Evolutionary conservation across 1,139 yeast species (phyloP), one percentile per base, ranked within the genome.

Genomic region (Candida sanyaensis): DNA sequence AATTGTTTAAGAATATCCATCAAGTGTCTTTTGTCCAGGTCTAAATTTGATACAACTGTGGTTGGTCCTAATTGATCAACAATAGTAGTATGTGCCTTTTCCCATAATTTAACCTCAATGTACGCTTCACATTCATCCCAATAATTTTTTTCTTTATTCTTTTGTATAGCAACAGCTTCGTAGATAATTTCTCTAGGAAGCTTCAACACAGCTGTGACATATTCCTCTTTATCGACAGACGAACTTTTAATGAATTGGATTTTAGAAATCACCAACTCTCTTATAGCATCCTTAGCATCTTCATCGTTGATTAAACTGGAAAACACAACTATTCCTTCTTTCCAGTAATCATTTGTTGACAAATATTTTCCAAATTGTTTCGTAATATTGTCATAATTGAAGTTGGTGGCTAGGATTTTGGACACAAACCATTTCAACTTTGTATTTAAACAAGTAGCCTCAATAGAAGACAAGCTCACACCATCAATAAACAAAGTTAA

Each of bases 21-120:
- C 11, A 89, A 66, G 12, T 57, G 56, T 26, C 64, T 59, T 3
- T 60, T 63, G 7, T 78, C 59, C 4, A 64, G 58, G 5, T 66
- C 61, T 7, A 73, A 67, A 48, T 76, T 69, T 11, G 77, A 69
- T 28, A 88, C 77, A 29, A 85, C 77, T 27, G 83, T 75, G 41
- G 65, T 58, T 9, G 98, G 97, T 0, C 93, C 97, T 36, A 91
- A 85, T 12, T 73, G 64, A 3, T 68, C 59, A 3, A 82, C 60
- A 4, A 88, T 69, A 0, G 81, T 70, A 1, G 67, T 64, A 57
- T 88, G 96, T 0, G 96, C 96, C 41, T 80, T 83, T 1, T 68
- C 72, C 73, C 81, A 81, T 43, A 78, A 63, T 12, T 69, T 71
- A 0, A 96, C 96, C n/a, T 71, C 73, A 2, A 89, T 65, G 43